Evolutionary conservation across 2,329 filamentous ascomycete species (phyloP).

Genomic region (Penicillium corylophilum): DNA sequence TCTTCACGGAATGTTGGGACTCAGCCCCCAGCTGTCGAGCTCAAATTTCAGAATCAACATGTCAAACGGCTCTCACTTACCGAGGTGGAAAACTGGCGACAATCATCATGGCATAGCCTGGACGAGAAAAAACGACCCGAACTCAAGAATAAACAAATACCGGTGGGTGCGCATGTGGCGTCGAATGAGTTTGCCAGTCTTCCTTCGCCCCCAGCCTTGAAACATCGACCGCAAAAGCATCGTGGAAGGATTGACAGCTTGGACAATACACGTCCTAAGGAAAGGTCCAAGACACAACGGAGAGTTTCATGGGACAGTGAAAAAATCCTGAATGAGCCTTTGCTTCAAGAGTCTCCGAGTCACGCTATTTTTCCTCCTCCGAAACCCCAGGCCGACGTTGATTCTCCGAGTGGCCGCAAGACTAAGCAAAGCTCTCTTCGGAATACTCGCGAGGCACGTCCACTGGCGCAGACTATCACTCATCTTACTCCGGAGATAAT

Average conservation of each 20-base stretch:
- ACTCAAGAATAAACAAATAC: conserved; percentile 32
- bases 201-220: conserved; percentile 41
- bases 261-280: conserved; percentile 15
- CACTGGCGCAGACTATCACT: conserved; percentile 33
- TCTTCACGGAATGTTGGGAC: conserved; percentile 26
- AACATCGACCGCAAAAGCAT: conserved; percentile 42
- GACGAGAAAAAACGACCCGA: conserved; percentile 36
- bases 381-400: conserved; percentile 10
- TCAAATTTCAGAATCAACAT: conserved; percentile 39
- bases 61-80: conserved; percentile 42
- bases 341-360: conserved; percentile 11
- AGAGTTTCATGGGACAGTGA: conserved; percentile 42
- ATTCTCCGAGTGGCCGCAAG: conserved; percentile 22
- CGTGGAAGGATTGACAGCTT: conserved; percentile 30
- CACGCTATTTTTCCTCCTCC: conserved; percentile 10
- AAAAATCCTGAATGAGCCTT: conserved; percentile 32
- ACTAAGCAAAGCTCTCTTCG: conserved; percentile 12
- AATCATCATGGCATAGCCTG: conserved; percentile 28
- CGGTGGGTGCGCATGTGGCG: conserved; percentile 31
- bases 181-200: conserved; percentile 29
- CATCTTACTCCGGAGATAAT: conserved; percentile 41
- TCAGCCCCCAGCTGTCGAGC: conserved; percentile 36
- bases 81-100: conserved; percentile 39
- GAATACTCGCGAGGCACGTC: conserved; percentile 8
- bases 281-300: conserved; percentile 30